Base-by-base conservation (phyloP, 2,329 filamentous ascomycete genomes). In the Penicillium hesseltinei region DNA sequence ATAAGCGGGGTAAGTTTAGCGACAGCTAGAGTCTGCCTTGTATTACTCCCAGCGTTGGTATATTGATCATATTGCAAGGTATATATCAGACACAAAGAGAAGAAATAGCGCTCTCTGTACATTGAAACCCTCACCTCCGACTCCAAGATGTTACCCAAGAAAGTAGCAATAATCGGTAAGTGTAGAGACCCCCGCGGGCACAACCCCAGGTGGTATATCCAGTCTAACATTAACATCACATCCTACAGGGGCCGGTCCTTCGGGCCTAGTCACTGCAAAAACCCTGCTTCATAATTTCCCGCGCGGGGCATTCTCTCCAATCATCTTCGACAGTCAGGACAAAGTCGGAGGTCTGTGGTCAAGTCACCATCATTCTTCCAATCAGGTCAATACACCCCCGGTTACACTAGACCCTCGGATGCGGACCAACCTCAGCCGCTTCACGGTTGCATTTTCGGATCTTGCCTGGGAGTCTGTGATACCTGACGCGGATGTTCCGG, bases 291-390 rank as follows among this genome's bases (percentile, higher is more conserved):
- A 86, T 73, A 80, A 85, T 68, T 78, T 78, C 33, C 78, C 82
- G 0, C 71, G 74, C 2, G 71, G 68, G 23, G 77, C 78, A 6
- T 92, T 90, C 75, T 77, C 80, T 5, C 87, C 93, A 47, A 88
- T 84, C 3, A 72, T 95, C 25, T 90, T 88, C 66, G 91, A 95
- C 48, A 77, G 81, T 17, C 82, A 86, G 46, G 68, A 80, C 35
- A 81, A 83, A 39, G 80, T 93, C 17, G 91, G 90, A 11, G 91
- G 91, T 0, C 82, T 94, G n/a, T 95, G 91, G 91, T 87, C 88
- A 4, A 75, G 23, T 35, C 23, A 27, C 19, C 35, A n/a, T 25
- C 27, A 39, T 19, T n/a, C 52, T 2, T 8, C 52, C 13, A 33
- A 15, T 50, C 11, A 31, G 13, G 7, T 7, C 21, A 21, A 44